phyloP scores from a whole-genome alignment of 768 basidiomycete species.

The Pleurotus giganteus region DNA sequence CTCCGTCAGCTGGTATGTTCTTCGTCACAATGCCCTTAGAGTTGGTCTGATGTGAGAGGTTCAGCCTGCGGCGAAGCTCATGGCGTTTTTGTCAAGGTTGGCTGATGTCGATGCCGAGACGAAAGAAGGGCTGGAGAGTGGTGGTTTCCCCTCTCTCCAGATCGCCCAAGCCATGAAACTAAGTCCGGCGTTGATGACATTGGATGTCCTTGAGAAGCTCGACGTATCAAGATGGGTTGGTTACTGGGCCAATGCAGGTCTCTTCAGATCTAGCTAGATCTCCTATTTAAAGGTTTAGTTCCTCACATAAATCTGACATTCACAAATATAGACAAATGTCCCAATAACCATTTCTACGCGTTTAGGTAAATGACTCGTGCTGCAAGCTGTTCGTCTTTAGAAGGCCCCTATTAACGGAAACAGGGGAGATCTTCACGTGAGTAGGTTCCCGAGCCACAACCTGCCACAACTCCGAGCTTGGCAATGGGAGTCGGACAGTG shows the following conservation, averaged over 20 bases:
- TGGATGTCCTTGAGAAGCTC: constrained; percentile 10
- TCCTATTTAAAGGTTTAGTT: no score
- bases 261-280: no score
- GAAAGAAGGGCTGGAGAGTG: constrained; percentile 14
- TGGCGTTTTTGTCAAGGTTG: constrained; percentile 22
- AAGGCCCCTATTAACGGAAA: no score
- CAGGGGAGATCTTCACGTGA: no score
- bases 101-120: constrained; percentile 14
- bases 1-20: constrained; percentile 13
- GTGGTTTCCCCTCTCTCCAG: constrained; percentile 24
- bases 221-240: background rate
- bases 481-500: no score
- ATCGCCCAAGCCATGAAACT: constrained; percentile 25
- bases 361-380: no score
- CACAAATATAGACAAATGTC: no score
- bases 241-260: background rate
- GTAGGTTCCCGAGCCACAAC: no score
- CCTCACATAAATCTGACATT: no score
- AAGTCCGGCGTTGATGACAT: constrained; percentile 31
- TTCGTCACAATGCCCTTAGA: background rate
- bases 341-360: no score
- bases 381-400: no score
- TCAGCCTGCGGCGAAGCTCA: constrained; percentile 34
- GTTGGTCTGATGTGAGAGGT: background rate
- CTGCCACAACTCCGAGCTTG: no score